Base-by-base conservation (phyloP, 1,284 basidiomycete species). In the Pseudozyma hubeiensis region DNA sequence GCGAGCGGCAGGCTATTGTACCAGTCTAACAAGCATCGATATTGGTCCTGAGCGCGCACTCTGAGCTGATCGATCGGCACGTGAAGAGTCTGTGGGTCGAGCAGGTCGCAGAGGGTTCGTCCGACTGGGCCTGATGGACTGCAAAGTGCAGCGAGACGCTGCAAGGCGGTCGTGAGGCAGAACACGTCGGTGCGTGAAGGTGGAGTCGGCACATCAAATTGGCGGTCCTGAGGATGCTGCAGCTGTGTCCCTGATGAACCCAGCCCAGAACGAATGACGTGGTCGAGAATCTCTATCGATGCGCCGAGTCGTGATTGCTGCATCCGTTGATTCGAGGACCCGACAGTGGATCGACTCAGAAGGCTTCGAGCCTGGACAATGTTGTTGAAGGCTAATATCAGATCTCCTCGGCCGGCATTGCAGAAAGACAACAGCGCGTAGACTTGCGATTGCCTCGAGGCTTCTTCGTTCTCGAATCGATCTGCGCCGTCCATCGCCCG, bases 381-480 rank as follows among this genome's bases (percentile, higher is more conserved):
- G 37, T 58, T 40, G 6, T 44, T 19, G 7, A 45, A 41, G 13
- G 55, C 55, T 7, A 37, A 17, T 31, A n/a, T 14, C 13, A 47
- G 9, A 8, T 58, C 55, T n/a, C 55, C 55, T 40, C 34, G 48
- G n/a, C 55, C 55, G 44, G 55, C 47, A 17, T 29, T n/a, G 10
- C 33, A 33, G 13, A 41, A 37, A 7, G 58, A 39, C 30, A 60
- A 30, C 14, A 60, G 51, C 5, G 37, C 19, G 10, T 48, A 17
- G 3, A 48, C 51, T 13, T 53, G 51, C 4, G 19, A 19, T 5
- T 16, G 50, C 13, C 50, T 34, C 19, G 13, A 17, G 6, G 7
- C 16, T 34, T 53, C 45, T n/a, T 4, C 29, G 16, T 16, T 5
- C 13, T 17, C 35, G 9, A 16, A 39, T n/a, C 7, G 43, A 11